Evolutionary conservation across 1,284 basidiomycete genomes (phyloP).

Genomic region (Heterobasidion annosum): DNA sequence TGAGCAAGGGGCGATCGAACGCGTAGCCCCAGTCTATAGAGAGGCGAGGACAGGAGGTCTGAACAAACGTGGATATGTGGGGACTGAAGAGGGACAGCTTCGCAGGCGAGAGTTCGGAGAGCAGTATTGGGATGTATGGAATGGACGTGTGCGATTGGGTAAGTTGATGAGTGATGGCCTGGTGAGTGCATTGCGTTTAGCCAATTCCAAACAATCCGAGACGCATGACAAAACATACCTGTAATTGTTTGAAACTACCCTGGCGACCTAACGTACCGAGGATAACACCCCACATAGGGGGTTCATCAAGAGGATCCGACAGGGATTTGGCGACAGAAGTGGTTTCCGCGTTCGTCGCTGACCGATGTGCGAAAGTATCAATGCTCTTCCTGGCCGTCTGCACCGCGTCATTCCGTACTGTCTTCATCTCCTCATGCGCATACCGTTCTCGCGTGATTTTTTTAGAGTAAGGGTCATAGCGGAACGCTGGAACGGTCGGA

Average conservation of each 20-base stretch:
- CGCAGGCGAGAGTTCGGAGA: conserved; percentile 93
- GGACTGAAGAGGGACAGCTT: conserved; percentile 83
- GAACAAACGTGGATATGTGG: conserved; percentile 83
- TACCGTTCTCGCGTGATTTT: conserved; percentile 93
- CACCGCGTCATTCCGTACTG: conserved; percentile 71
- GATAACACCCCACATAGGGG: conserved; percentile 81
- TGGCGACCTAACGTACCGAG: conserved; percentile 94
- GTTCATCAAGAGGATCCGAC: conserved; percentile 8
- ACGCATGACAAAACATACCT: conserved; percentile 30
- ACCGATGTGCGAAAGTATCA: conserved; percentile 16
- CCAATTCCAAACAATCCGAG: background rate
- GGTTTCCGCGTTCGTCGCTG: background rate
- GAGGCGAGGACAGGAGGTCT: conserved; percentile 92
- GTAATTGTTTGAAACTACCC: conserved; percentile 84
- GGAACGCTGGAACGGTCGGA: conserved; percentile 90
- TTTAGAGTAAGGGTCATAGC: conserved; percentile 98
- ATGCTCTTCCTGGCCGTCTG: conserved; percentile 64
- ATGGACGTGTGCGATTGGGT: conserved; percentile 41
- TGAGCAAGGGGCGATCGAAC: conserved; percentile 83
- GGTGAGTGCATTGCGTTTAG: conserved; percentile 6
- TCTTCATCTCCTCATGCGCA: conserved; percentile 84
- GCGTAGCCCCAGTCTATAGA: conserved; percentile 99
- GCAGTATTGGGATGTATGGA: conserved; percentile 81
- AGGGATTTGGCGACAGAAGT: background rate
- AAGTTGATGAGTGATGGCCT: conserved; percentile 74